Evolutionary conservation across 2,329 filamentous ascomycete species (phyloP).

Genomic region (Aspergillus aculeatinus): DNA sequence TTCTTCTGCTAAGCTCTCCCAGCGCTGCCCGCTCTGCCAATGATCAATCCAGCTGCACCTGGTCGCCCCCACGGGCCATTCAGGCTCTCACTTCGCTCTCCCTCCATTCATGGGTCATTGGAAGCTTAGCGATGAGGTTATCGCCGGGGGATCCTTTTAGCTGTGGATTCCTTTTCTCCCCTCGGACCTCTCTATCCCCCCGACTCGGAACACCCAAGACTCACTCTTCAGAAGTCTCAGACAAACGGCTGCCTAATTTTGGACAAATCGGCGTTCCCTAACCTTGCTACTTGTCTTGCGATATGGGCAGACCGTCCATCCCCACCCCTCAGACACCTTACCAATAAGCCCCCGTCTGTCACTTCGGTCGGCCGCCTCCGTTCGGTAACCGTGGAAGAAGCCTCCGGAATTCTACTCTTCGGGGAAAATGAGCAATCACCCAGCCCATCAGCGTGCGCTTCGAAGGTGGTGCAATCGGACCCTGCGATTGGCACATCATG

Average conservation of each 20-base stretch:
- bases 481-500: neutral
- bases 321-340: neutral
- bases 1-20: neutral
- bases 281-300: neutral
- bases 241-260: neutral
- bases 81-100: neutral
- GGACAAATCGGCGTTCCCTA: neutral
- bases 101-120: neutral
- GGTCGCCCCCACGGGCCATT: slow-evolving; percentile 8
- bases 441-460: neutral
- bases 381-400: neutral
- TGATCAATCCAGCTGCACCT: neutral
- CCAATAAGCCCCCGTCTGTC: neutral
- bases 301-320: neutral
- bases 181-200: neutral
- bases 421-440: neutral
- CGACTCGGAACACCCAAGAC: neutral
- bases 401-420: neutral
- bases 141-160: neutral
- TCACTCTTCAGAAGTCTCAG: neutral
- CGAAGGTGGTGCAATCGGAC: neutral
- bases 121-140: slow-evolving; percentile 9
- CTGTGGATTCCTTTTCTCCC: neutral
- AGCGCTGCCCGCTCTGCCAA: neutral
- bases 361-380: neutral